These are phyloP conservation scores for Boletus albobrunnescens DNA, from an alignment of 1,284 basidiomycete species.

Conservation along the genomic window DNA sequence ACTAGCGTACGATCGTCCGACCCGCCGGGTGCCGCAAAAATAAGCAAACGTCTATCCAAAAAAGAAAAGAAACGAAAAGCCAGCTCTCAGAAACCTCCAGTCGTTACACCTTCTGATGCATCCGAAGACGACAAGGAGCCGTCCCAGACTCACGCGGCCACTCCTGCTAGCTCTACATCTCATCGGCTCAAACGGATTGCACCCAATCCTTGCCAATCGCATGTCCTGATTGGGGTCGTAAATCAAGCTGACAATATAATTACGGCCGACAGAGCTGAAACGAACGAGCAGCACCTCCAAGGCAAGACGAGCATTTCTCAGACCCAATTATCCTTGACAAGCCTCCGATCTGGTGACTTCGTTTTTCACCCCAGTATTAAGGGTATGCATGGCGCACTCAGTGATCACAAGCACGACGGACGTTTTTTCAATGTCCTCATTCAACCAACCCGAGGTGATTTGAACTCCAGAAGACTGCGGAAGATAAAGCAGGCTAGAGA, in stretches of 20 bases:
- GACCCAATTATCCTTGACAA: neutral
- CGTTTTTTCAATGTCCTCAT: neutral
- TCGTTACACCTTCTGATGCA: constrained; percentile 18
- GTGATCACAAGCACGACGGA: neutral
- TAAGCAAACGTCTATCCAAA: neutral
- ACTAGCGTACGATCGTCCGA: neutral
- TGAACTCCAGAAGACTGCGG: neutral
- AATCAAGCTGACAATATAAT: neutral
- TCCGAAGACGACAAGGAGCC: constrained; percentile 20
- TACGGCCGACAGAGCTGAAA: neutral
- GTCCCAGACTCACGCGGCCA: neutral
- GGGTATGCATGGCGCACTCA: neutral
- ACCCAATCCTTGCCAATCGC: constrained; percentile 1
- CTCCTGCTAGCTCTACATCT: neutral
- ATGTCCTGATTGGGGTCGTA: neutral
- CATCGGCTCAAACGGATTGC: constrained; percentile 15
- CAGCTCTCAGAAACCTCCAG: constrained; percentile 18
- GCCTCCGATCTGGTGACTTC: neutral
- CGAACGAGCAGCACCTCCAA: neutral
- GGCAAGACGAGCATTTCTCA: neutral
- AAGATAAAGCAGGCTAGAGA: neutral
- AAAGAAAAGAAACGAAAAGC: constrained; percentile 24
- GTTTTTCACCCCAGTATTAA: neutral
- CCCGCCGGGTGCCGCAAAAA: neutral
- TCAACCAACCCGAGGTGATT: neutral